A percentile compares a stretch with the other conserved stretches of the same genome.
Conservation (phyloP, 2,329 filamentous ascomycete species). For the Stagonosporopsis vannaccii region DNA sequence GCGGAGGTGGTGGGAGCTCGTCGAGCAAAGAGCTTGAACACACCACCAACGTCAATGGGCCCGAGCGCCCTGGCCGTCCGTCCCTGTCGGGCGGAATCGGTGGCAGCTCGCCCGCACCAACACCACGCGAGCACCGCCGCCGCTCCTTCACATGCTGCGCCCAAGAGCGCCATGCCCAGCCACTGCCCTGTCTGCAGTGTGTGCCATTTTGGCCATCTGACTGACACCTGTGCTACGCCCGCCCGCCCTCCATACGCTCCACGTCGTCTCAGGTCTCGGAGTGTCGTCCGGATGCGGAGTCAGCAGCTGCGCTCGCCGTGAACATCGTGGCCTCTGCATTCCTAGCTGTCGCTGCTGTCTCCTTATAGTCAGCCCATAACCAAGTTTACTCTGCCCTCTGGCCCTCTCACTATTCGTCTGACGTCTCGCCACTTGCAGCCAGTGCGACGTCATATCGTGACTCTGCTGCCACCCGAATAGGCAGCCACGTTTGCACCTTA, state of each 20-base stretch:
- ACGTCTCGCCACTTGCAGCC: slow-evolving; percentile 2
- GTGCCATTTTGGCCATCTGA: slow-evolving; percentile 4
- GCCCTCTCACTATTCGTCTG: slow-evolving; percentile 17
- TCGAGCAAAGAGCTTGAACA: slow-evolving; percentile 19
- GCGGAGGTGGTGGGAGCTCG: slow-evolving; percentile 14
- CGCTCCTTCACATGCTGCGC: slow-evolving; percentile 12
- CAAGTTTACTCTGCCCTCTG: slow-evolving; percentile 6
- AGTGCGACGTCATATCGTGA: slow-evolving; percentile 42
- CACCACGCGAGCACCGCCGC: slow-evolving; percentile 7
- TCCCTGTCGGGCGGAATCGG: not conserved
- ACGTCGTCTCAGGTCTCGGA: slow-evolving; percentile 20
- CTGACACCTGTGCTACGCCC: slow-evolving; percentile 9
- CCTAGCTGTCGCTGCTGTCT: not conserved
- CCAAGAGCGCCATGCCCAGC: not conserved
- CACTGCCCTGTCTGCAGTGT: not conserved
- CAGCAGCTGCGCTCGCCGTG: slow-evolving; percentile 12
- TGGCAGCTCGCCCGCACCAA: slow-evolving; percentile 2
- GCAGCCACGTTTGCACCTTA: slow-evolving; percentile 31
- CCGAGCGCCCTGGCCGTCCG: not conserved
- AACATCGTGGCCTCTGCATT: slow-evolving; percentile 8
- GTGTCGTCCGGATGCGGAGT: slow-evolving; percentile 14
- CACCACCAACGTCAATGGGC: slow-evolving; percentile 7
- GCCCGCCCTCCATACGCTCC: slow-evolving; percentile 13
- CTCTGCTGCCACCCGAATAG: slow-evolving; percentile 33
- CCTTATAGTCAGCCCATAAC: slow-evolving; percentile 10